Conservation (phyloP, 2,329 filamentous ascomycete species). For the Colletotrichum camelliae region DNA sequence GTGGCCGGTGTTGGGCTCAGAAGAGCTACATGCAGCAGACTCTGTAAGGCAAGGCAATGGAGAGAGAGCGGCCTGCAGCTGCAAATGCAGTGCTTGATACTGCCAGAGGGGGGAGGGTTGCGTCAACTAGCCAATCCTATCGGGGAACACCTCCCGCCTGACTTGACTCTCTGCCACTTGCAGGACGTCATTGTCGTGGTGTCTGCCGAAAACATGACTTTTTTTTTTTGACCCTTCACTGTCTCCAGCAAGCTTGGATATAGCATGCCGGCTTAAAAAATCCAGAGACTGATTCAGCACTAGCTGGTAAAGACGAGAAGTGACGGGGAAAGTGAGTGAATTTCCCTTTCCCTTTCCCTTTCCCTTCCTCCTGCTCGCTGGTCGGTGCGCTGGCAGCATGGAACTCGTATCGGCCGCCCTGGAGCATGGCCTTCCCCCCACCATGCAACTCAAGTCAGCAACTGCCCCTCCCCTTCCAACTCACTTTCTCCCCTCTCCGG, state of each 20-base stretch:
- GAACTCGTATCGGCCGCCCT: not conserved
- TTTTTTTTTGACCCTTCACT: not conserved
- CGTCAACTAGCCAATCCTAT: slow-evolving; percentile 12
- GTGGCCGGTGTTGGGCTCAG: slow-evolving; percentile 13
- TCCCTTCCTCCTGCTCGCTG: not conserved
- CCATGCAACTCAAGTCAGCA: slow-evolving; percentile 7
- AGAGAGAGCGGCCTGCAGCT: slow-evolving; percentile 7
- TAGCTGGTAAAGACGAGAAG: not conserved
- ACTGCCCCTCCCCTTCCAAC: not conserved
- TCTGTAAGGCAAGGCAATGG: not conserved
- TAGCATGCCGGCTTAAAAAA: not conserved
- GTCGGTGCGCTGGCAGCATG: not conserved
- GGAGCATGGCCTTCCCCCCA: not conserved
- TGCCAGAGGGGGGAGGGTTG: not conserved
- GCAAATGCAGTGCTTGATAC: slow-evolving; percentile 10
- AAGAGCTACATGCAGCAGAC: slow-evolving; percentile 4
- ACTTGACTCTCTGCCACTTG: slow-evolving; percentile 19
- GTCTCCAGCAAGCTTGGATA: not conserved
- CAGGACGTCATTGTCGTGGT: slow-evolving; percentile 17
- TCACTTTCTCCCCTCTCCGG: not conserved
- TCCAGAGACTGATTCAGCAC: slow-evolving; percentile 2
- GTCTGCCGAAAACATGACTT: slow-evolving; percentile 5
- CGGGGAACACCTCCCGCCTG: slow-evolving; percentile 10
- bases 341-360: not conserved
- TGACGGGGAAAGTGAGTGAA: not conserved